These are phyloP conservation scores for Mentha longifolia DNA, from an alignment of 257 asterid genomes.

Conservation along the genomic window DNA sequence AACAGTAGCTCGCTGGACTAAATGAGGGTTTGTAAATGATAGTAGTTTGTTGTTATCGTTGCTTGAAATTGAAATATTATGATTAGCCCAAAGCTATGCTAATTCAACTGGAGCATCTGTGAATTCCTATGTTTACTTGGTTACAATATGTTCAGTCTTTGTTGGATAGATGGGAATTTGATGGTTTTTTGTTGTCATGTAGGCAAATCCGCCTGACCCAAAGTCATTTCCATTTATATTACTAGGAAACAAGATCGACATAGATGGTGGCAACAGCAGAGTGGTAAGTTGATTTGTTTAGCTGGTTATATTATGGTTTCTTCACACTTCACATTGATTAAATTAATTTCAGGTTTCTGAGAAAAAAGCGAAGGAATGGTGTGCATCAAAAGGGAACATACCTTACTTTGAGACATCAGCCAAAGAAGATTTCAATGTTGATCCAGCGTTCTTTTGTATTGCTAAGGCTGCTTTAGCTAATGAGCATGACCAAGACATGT, in stretches of 20 bases:
- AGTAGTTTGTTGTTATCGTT: background rate
- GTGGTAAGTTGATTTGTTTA: conserved; percentile 63
- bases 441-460: conserved; percentile 84
- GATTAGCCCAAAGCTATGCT: background rate
- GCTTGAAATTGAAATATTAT: background rate
- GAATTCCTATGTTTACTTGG: background rate
- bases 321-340: conserved; percentile 26
- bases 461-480: conserved; percentile 96
- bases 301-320: conserved; percentile 15
- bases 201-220: conserved; percentile 94
- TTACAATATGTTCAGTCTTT: background rate
- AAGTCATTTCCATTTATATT: conserved; percentile 92
- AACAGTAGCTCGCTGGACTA: background rate
- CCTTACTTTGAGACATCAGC: conserved; percentile 99
- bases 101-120: conserved; percentile 7
- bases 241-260: conserved; percentile 95
- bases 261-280: conserved; percentile 98
- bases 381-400: conserved; percentile 93
- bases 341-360: conserved; percentile 74
- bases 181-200: conserved; percentile 45
- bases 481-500: conserved; percentile 95
- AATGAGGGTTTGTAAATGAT: background rate
- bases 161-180: conserved; percentile 16
- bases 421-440: conserved; percentile 94
- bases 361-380: conserved; percentile 95